A percentile compares a stretch with the other conserved stretches of the same genome.
Conservation (phyloP, 2,329 filamentous ascomycete species). For the Aspergillus nomiae region DNA sequence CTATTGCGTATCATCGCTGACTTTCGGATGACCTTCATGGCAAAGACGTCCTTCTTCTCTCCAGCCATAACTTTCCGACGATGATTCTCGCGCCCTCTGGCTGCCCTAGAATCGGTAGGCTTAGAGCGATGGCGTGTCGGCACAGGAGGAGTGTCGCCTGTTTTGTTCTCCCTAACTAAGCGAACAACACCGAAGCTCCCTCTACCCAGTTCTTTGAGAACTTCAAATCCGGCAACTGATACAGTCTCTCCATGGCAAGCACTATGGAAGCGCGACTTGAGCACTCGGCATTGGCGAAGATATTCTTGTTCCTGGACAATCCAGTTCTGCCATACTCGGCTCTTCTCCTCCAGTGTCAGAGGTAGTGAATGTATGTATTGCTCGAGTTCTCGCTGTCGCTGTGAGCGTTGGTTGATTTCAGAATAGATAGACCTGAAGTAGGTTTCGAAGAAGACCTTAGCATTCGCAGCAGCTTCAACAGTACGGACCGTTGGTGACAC, state of each 20-base stretch:
- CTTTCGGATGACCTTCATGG: conserved; percentile 97
- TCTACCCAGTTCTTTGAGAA: conserved; percentile 81
- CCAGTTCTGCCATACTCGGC: conserved; percentile 61
- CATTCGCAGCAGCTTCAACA: conserved; percentile 75
- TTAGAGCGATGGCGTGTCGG: background rate
- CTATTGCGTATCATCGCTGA: conserved; percentile 87
- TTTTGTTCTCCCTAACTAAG: conserved; percentile 70
- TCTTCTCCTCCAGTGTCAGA: conserved; percentile 58
- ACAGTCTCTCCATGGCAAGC: conserved; percentile 49
- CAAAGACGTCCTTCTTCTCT: conserved; percentile 67
- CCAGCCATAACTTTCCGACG: conserved; percentile 34
- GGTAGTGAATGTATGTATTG: conserved; percentile 61
- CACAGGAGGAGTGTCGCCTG: background rate
- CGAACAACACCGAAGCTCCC: conserved; percentile 93
- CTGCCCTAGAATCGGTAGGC: background rate
- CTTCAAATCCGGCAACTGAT: conserved; percentile 70
- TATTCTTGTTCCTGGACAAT: conserved; percentile 69
- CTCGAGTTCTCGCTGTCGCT: conserved; percentile 66
- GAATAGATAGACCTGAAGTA: conserved; percentile 73
- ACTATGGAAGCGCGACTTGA: conserved; percentile 62
- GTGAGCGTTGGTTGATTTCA: conserved; percentile 58
- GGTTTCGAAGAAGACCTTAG: conserved; percentile 84
- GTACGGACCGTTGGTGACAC: conserved; percentile 53
- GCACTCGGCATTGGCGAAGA: conserved; percentile 69
- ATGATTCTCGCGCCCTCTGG: conserved; percentile 19